Evolutionary conservation across 2,329 filamentous ascomycete genomes (phyloP).

Genomic region (Ophiostoma triangulosporum): DNA sequence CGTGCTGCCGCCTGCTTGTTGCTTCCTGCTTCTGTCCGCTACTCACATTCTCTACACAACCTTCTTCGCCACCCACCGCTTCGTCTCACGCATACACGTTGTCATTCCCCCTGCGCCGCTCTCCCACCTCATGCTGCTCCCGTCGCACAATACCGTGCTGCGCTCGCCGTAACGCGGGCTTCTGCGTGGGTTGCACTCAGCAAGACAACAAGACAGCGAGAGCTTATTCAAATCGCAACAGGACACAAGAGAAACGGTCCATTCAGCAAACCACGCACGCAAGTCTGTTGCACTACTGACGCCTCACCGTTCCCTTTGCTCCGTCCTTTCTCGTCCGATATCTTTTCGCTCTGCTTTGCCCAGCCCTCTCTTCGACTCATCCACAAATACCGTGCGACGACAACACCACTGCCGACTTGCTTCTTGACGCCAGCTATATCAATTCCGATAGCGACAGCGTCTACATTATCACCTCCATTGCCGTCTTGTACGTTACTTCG

Average conservation of each 20-base stretch:
- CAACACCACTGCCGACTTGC: not conserved
- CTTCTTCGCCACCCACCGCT: not conserved
- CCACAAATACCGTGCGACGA: not conserved
- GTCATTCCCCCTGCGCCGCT: not conserved
- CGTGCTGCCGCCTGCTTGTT: not conserved
- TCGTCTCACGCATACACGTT: not conserved
- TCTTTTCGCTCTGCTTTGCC: not conserved
- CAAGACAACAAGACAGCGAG: not conserved
- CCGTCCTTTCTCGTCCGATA: not conserved
- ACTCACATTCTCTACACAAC: not conserved
- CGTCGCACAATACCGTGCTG: conserved; percentile 8
- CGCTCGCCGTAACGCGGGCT: conserved; percentile 12
- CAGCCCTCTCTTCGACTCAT: not conserved
- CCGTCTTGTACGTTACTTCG: not conserved
- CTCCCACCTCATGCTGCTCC: conserved; percentile 11
- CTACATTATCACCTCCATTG: not conserved
- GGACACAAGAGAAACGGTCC: not conserved
- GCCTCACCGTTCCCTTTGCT: not conserved
- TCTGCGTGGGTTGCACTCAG: conserved; percentile 7
- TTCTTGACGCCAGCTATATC: not conserved
- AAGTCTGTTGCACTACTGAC: conserved; percentile 1
- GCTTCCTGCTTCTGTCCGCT: not conserved
- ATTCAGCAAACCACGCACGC: not conserved
- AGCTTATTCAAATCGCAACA: not conserved
- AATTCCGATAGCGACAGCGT: not conserved